Percentiles rank a stretch among this genome's conserved stretches.
Conservation (phyloP, 176 grass and related monocot species). For the Musa troglodytarum region DNA sequence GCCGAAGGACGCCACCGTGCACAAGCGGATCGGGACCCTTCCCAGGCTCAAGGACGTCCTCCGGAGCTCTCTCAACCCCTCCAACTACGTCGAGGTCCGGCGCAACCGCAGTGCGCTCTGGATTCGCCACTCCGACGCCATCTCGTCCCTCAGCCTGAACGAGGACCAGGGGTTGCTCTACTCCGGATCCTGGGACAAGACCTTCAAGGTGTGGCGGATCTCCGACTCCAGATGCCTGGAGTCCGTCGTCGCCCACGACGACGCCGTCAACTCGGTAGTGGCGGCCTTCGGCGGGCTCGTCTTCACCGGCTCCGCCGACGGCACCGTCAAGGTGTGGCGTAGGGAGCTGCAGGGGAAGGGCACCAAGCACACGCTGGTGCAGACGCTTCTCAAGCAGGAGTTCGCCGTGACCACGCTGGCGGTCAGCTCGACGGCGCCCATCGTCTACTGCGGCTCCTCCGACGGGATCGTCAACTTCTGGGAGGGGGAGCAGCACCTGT, state of each 20-base stretch:
- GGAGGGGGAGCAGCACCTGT: background rate
- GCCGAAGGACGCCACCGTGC: constrained; percentile 54
- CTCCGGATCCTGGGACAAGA: constrained; percentile 93
- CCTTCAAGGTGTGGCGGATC: constrained; percentile 97
- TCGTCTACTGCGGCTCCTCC: constrained; percentile 4
- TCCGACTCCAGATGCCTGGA: constrained; percentile 86
- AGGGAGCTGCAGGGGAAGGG: background rate
- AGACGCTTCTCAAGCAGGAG: background rate
- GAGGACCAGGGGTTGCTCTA: constrained; percentile 60
- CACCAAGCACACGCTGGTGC: background rate
- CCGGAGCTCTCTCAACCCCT: constrained; percentile 72
- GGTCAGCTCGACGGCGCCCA: background rate
- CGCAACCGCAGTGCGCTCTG: constrained; percentile 66
- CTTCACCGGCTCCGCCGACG: constrained; percentile 79
- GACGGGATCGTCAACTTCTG: constrained; percentile 2
- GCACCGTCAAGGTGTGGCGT: constrained; percentile 31
- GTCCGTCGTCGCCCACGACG: constrained; percentile 85
- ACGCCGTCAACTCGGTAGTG: constrained; percentile 77
- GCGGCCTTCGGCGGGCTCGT: constrained; percentile 64
- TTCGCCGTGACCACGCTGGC: constrained; percentile 1
- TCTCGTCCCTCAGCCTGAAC: constrained; percentile 66
- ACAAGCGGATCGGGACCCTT: constrained; percentile 86
- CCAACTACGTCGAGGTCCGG: constrained; percentile 88
- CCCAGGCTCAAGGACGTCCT: constrained; percentile 82
- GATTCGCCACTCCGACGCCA: constrained; percentile 90